Conservation (phyloP, 306 rosid genomes). For the Castanea sativa region DNA sequence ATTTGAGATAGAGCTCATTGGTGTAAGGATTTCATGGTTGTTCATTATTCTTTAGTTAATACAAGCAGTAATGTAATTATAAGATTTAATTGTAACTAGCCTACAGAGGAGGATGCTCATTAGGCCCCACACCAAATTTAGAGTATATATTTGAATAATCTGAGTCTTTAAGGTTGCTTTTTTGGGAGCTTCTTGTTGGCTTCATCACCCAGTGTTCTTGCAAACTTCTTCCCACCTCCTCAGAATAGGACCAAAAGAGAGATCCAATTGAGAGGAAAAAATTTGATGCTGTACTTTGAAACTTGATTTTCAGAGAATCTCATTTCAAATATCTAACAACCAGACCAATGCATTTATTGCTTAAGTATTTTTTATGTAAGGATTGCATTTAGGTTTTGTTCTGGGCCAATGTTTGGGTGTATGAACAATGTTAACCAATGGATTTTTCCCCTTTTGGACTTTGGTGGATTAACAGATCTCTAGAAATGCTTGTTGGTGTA, state of each 20-base stretch:
- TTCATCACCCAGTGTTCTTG: neutral
- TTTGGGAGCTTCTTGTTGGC: neutral
- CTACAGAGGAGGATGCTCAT: neutral
- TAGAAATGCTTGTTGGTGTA: constrained; percentile 91
- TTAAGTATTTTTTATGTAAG: constrained; percentile 10
- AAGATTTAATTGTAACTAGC: neutral
- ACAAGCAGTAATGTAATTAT: too few relatives aligned
- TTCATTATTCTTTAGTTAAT: too few relatives aligned
- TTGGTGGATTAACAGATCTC: constrained; percentile 72
- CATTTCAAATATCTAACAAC: neutral
- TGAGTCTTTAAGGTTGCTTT: neutral
- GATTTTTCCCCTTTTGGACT: constrained; percentile 44
- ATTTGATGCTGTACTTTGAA: neutral
- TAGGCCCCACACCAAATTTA: neutral
- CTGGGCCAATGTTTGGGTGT: constrained; percentile 19
- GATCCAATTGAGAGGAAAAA: neutral
- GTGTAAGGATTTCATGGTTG: too few relatives aligned
- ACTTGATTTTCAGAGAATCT: neutral
- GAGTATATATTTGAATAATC: neutral
- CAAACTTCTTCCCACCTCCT: neutral
- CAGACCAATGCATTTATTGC: neutral
- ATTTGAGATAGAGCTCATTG: too few relatives aligned
- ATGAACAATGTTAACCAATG: constrained; percentile 45
- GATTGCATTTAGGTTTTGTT: constrained; percentile 14
- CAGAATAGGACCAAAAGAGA: neutral